These are phyloP conservation scores for Fusarium sp. DNA, from an alignment of 2,329 filamentous ascomycete species.

Conservation along the genomic window DNA sequence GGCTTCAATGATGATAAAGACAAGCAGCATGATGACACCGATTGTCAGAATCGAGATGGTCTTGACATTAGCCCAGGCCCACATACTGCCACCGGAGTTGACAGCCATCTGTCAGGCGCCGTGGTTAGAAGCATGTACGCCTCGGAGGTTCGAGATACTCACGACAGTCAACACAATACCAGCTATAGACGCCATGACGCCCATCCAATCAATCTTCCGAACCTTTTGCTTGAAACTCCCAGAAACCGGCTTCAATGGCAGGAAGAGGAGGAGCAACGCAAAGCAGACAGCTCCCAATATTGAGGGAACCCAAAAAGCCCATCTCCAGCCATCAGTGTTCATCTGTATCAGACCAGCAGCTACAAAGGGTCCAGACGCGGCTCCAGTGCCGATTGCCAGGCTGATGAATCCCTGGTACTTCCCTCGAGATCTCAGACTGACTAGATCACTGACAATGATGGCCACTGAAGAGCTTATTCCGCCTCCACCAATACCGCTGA, in stretches of 20 bases:
- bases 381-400: background rate
- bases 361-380: background rate
- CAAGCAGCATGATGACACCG: constrained; percentile 67
- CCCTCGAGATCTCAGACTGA: constrained; percentile 49
- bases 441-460: background rate
- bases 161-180: background rate
- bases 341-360: background rate
- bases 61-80: constrained; percentile 72
- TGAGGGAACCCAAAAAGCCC: background rate
- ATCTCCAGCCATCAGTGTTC: background rate
- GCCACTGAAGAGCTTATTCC: constrained; percentile 1
- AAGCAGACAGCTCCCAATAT: background rate
- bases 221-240: background rate
- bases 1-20: constrained; percentile 79
- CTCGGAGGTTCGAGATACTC: rapidly evolving
- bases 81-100: constrained; percentile 49
- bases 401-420: constrained; percentile 42
- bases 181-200: background rate
- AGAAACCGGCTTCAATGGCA: background rate
- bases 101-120: background rate
- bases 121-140: rapidly evolving
- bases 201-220: background rate
- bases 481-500: background rate
- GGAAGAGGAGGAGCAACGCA: rapidly evolving
- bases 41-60: constrained; percentile 80